These are phyloP conservation scores for Hydrangea macrophylla DNA, from an alignment of 148 eudicot genomes.

Conservation along the genomic window DNA sequence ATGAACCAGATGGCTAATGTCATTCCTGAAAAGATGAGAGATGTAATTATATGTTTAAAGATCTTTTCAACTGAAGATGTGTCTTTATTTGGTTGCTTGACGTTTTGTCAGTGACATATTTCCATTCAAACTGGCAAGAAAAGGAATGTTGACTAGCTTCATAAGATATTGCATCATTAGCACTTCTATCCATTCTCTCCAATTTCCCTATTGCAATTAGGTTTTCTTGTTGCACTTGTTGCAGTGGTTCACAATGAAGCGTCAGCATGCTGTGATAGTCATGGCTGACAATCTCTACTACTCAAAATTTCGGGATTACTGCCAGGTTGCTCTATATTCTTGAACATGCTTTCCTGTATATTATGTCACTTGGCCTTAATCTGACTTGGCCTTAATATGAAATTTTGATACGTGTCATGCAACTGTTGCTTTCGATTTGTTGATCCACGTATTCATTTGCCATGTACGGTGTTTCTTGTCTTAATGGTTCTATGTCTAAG, in stretches of 20 bases:
- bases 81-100: not conserved
- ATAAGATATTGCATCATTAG: not conserved
- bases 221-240: constrained; percentile 7
- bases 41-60: too few species aligned
- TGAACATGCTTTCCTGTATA: not conserved
- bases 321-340: constrained; percentile 52
- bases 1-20: too few species aligned
- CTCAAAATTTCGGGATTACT: constrained; percentile 66
- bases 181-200: not conserved
- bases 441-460: not conserved
- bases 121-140: too few species aligned
- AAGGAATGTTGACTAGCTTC: too few species aligned
- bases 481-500: not conserved
- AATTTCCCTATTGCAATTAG: not conserved
- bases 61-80: not conserved
- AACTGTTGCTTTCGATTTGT: not conserved
- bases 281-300: constrained; percentile 90
- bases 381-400: not conserved
- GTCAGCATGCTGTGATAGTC: constrained; percentile 75
- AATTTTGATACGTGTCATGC: not conserved
- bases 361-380: not conserved
- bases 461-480: not conserved
- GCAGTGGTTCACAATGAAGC: constrained; percentile 99
- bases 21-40: too few species aligned
- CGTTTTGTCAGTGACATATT: too few species aligned